Base-by-base conservation (phyloP, 495 filamentous ascomycete genomes). In the Darksidea phi region DNA sequence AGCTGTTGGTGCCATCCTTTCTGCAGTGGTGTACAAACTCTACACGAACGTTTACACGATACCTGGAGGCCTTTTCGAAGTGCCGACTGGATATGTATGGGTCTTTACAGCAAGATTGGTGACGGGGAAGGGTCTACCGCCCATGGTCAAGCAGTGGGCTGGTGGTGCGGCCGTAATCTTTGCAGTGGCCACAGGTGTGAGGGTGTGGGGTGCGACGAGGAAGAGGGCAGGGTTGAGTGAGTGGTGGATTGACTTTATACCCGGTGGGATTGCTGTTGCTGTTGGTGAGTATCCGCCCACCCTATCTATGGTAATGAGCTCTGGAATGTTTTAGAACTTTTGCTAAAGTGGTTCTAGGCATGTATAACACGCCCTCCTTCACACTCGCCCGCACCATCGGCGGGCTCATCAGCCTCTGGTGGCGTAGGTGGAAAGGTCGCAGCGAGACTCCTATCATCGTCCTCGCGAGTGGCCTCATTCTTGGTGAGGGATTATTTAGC, bases 301-400 rank as follows among this genome's bases (percentile, higher is more conserved):
- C 17, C 41, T 52, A 46, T 57, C 20, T 54, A 45, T 54, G 8
- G 20, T 42, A 45, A 18, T 8, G 36, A 21, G n/a, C n/a, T n/a
- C 21, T 41, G 24, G 25, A 47, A 26, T 7, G 32, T 7, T 8
- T 28, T 28, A 32, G 15, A 10, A 10, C 3, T 3, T 24, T 48
- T 20, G 32, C 70, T 77, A 55, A 79, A 49, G 15, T 51, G 58
- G 6, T 55, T 4, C 32, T 70, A 80, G 91, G 94, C 26, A 98
- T 98, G 83, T 99, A 97, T 76, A 99, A 97, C 67, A 87, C 89
- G 1, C 95, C 95, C 0, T 94, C 89, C 0, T 99, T 99, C 67
- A 97, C 95, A 0, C 79, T 99, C 3, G 92, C 95, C 1, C 76
- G 95, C 48, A 87, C 90, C 1, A 86, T 91, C 11, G 95, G 95